These are phyloP conservation scores for Periconia macrospinosa DNA, from an alignment of 2,329 filamentous ascomycete genomes.

Conservation along the genomic window DNA sequence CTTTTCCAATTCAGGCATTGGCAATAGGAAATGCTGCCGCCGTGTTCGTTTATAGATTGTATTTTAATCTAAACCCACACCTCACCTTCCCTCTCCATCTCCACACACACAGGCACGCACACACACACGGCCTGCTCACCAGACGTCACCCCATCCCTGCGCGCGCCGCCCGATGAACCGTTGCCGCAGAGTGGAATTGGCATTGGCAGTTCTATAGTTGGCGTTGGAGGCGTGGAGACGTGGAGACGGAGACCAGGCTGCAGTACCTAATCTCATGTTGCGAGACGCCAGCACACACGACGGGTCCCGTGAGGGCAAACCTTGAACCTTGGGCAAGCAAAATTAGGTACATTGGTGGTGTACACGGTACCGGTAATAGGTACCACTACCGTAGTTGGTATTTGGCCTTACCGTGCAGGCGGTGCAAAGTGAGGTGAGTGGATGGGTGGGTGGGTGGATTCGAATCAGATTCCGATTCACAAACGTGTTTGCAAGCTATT, in stretches of 20 bases:
- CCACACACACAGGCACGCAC: too few species aligned
- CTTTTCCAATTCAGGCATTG: neutral
- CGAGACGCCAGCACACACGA: slow-evolving; percentile 1
- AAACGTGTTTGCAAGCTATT: too few species aligned
- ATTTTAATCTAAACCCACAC: slow-evolving; percentile 12
- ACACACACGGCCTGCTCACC: too few species aligned
- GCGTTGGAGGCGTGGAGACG: too few species aligned
- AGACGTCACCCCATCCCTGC: too few species aligned
- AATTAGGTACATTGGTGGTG: too few species aligned
- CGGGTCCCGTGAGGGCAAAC: neutral
- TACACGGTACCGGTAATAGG: neutral
- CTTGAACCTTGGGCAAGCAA: neutral
- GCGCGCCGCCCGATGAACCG: neutral
- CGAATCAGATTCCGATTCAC: too few species aligned
- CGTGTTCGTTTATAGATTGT: slow-evolving; percentile 6
- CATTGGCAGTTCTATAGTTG: neutral
- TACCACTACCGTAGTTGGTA: too few species aligned
- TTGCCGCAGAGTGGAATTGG: neutral
- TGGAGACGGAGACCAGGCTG: too few species aligned
- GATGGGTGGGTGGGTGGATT: too few species aligned
- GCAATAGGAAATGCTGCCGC: neutral
- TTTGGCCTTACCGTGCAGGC: too few species aligned
- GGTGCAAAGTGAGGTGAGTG: too few species aligned
- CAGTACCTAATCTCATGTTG: neutral
- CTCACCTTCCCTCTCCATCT: neutral